Conservation (phyloP, 257 asterid species). For the Solanum phureja region DNA sequence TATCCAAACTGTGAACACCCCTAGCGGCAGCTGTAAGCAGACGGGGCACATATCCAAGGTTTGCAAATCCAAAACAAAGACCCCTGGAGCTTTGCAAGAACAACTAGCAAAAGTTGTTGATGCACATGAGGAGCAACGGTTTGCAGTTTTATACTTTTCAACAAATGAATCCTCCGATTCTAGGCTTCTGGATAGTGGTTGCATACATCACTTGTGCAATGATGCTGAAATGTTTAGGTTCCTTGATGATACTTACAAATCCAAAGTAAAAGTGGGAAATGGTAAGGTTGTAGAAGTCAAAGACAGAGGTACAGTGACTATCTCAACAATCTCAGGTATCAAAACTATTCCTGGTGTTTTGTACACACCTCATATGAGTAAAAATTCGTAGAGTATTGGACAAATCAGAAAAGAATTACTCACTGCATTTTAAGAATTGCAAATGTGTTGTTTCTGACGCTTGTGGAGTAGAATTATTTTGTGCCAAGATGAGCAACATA, state of each 20-base stretch:
- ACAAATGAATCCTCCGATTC: background rate
- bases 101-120: background rate
- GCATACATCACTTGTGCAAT: background rate
- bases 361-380: background rate
- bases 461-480: background rate
- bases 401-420: background rate
- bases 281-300: background rate
- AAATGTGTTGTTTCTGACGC: background rate
- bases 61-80: background rate
- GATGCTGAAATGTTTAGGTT: background rate
- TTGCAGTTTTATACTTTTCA: background rate
- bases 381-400: background rate
- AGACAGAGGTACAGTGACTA: background rate
- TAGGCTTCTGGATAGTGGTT: background rate
- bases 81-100: background rate
- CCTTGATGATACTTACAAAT: background rate
- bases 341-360: background rate
- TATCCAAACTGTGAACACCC: too few relatives aligned
- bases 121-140: background rate
- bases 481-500: background rate
- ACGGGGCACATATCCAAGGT: background rate
- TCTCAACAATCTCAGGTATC: background rate
- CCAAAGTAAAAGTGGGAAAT: background rate
- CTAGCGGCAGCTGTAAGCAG: too few relatives aligned
- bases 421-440: background rate